Evolutionary conservation across 2,329 filamentous ascomycete genomes (phyloP), one percentile per base, ranked within the genome.

Genomic region (Aspergillus sp.): DNA sequence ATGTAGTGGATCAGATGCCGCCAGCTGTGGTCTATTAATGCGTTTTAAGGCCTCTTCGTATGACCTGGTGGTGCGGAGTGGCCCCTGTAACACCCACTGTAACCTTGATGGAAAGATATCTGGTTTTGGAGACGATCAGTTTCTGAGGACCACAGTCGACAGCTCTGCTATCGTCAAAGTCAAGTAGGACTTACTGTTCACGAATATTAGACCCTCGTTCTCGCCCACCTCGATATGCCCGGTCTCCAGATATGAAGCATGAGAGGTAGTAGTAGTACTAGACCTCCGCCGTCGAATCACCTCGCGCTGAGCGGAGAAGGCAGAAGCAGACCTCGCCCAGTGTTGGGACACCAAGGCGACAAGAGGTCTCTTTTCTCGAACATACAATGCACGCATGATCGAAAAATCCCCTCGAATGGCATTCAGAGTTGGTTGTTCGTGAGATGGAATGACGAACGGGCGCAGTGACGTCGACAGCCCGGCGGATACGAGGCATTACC

Each of bases 41-140:
- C 77, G 76, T 65, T 81, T 80, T 55, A 87, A 68, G 3, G 85
- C 67, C 6, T 79, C 74, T 31, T 82, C 80, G 24, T 85, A 66
- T 55, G 73, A 78, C 55, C 74, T 74, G 45, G 61, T 67, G 80
- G 77, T 62, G 75, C 71, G 67, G 66, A 80, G 80, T 26, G 86
- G 80, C 2, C 87, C 71, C 11, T 83, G 78, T 24, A 86, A 74
- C 2, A 87, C 71, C 80, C 86, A 89, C 68, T 85, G 83, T 36
- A 96, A 82, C 67, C 87, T 90, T 29, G 95, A 81, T 0, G 94
- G 94, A 62, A 96, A 96, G 53, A 98, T 84, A 76, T 95, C 90
- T 93, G 61, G 29, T 4, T 36, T 18, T 11, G 60, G 49, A 60
- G 49, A 42, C 10, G 16, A 26, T 65, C 60, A 62, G 62, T 20